Percentiles rank a stretch among this genome's conserved stretches.
Evolutionary conservation across 2,329 filamentous ascomycete genomes (phyloP).

Genomic region (Xylaria sp.): DNA sequence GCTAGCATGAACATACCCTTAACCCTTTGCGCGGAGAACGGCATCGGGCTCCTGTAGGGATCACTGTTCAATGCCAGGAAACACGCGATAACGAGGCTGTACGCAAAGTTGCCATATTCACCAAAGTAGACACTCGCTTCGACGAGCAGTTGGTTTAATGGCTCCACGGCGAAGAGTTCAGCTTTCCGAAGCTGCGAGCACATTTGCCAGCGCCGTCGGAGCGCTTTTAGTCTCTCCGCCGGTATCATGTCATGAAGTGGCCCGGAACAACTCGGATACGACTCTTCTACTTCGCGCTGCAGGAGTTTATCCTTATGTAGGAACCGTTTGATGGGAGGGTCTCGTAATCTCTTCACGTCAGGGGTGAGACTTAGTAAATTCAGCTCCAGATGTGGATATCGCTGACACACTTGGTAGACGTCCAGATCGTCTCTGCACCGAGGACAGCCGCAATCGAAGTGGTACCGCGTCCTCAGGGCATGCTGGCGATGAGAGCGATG

Average conservation of each 20-base stretch:
- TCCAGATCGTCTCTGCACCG: slow-evolving; percentile 56
- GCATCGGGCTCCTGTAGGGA: slow-evolving; percentile 52
- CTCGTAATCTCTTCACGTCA: slow-evolving; percentile 39
- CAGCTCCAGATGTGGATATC: slow-evolving; percentile 44
- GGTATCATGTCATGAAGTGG: slow-evolving; percentile 11
- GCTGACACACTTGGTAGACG: slow-evolving; percentile 54
- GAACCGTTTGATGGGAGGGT: slow-evolving; percentile 36
- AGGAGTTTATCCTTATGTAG: slow-evolving; percentile 31
- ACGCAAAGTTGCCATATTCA: slow-evolving; percentile 45
- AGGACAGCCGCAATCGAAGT: slow-evolving; percentile 55
- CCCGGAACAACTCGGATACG: slow-evolving; percentile 35
- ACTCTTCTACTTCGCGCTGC: slow-evolving; percentile 31
- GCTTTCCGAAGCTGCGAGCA: slow-evolving; percentile 44
- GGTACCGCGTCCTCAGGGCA: slow-evolving; percentile 49
- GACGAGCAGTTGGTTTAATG: slow-evolving; percentile 49
- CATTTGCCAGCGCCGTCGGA: slow-evolving; percentile 41
- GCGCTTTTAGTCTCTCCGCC: slow-evolving; percentile 24
- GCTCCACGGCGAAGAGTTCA: slow-evolving; percentile 52
- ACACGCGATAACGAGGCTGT: slow-evolving; percentile 50
- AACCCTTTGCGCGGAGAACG: slow-evolving; percentile 54
- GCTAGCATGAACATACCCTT: slow-evolving; percentile 55
- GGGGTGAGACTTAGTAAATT: slow-evolving; percentile 51
- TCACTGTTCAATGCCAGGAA: slow-evolving; percentile 52
- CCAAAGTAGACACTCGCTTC: slow-evolving; percentile 50
- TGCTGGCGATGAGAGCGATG: slow-evolving; percentile 47